Evolutionary conservation across 2,329 filamentous ascomycete species (phyloP).

Genomic region (Arthrobotrys musiformis): DNA sequence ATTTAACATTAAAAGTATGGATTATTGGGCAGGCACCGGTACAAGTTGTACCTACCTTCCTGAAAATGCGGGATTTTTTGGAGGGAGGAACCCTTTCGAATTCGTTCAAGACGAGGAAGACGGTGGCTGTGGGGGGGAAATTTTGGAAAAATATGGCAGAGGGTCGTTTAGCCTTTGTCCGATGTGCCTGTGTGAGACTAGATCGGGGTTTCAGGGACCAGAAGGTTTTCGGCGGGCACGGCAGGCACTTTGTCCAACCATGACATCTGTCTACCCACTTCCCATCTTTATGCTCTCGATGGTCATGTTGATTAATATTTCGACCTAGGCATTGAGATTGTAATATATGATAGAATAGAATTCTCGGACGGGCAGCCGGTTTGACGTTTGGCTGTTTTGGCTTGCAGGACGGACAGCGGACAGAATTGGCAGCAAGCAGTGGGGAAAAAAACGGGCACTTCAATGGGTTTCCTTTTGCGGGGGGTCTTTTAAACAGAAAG

Average conservation of each 20-base stretch:
- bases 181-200: slow-evolving; percentile 42
- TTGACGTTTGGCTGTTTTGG: background rate
- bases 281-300: no score
- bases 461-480: background rate
- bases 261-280: no score
- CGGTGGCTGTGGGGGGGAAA: slow-evolving; percentile 24
- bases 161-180: slow-evolving; percentile 46
- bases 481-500: background rate
- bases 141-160: background rate
- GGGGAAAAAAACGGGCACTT: background rate
- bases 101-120: background rate
- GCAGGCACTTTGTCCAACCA: slow-evolving; percentile 4
- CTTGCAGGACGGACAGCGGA: background rate
- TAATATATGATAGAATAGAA: no score
- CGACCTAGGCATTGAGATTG: no score
- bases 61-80: slow-evolving; percentile 49
- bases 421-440: background rate
- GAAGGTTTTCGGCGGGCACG: background rate
- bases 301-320: no score
- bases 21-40: no score
- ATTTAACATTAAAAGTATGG: no score
- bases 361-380: background rate
- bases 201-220: slow-evolving; percentile 6
- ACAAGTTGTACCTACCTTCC: slow-evolving; percentile 13
- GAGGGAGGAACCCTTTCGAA: background rate